Percentiles rank a stretch among this genome's conserved stretches.
Conservation (phyloP, 352 stramenopile species). For the Phytophthora quininea region DNA sequence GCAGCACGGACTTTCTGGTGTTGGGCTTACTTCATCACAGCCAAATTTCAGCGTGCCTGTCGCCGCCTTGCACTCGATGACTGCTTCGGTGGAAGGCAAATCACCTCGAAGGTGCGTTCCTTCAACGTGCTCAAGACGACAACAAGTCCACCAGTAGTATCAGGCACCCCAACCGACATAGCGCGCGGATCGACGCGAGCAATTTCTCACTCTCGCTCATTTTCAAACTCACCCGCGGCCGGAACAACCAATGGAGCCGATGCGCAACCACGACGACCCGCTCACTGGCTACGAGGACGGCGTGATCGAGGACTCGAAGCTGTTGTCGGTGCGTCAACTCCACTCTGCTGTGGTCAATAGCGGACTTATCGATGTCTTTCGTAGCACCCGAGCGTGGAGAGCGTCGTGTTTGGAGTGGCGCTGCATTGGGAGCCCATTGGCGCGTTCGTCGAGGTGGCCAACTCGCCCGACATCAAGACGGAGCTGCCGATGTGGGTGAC, state of each 20-base stretch:
- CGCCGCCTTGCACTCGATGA: slow-evolving; percentile 1
- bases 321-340: slow-evolving; percentile 17
- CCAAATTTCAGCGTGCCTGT: neutral
- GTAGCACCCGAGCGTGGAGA: slow-evolving; percentile 18
- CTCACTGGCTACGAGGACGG: slow-evolving; percentile 20
- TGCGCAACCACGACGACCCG: slow-evolving; percentile 19
- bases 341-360: too few relatives aligned
- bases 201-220: slow-evolving; percentile 1
- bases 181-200: too few relatives aligned
- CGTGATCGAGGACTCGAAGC: slow-evolving; percentile 9
- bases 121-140: slow-evolving; percentile 1
- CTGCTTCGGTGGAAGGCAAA: slow-evolving; percentile 6
- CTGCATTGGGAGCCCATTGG: slow-evolving; percentile 27
- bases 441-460: slow-evolving; percentile 28
- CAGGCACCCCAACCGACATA: too few relatives aligned
- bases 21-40: neutral
- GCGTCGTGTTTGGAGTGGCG: slow-evolving; percentile 22
- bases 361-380: slow-evolving; percentile 8
- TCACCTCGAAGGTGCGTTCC: neutral
- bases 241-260: slow-evolving; percentile 21
- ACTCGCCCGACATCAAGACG: slow-evolving; percentile 1
- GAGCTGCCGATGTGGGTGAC: slow-evolving; percentile 26
- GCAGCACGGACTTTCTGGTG: neutral
- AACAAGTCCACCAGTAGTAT: neutral
- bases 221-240: slow-evolving; percentile 14